Conservation (phyloP, 106 monocot genomes). For the Chionographis japonica region DNA sequence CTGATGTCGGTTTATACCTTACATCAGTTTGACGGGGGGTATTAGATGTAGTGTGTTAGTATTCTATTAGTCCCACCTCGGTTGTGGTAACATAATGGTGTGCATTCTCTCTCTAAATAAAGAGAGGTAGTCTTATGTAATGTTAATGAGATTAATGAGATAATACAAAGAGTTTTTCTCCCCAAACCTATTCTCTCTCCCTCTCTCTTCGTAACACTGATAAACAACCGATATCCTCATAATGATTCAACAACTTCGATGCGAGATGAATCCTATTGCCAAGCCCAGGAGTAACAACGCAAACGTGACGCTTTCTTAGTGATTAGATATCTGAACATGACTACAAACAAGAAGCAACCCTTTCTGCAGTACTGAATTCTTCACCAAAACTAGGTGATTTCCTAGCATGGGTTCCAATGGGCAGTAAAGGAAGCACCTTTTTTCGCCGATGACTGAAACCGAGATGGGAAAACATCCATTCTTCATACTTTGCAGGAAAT, state of each 20-base stretch:
- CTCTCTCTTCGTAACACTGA: no score
- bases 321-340: constrained; percentile 27
- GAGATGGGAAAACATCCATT: not conserved
- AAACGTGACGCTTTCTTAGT: constrained; percentile 40
- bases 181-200: no score
- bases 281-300: constrained; percentile 33
- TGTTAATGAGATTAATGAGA: no score
- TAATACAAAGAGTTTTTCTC: no score
- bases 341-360: constrained; percentile 25
- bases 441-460: not conserved
- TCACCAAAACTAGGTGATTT: constrained; percentile 1
- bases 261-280: constrained; percentile 22
- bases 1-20: no score
- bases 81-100: no score
- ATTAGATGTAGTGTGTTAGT: no score
- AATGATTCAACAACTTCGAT: constrained; percentile 44
- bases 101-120: no score
- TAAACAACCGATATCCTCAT: constrained; percentile 39
- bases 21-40: no score
- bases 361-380: constrained; percentile 4
- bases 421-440: not conserved
- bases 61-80: no score
- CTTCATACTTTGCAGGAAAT: not conserved
- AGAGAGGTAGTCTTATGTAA: no score
- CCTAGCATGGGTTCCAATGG: not conserved